Conservation (phyloP, 2,329 filamentous ascomycete genomes). For the Apiospora arundinis region DNA sequence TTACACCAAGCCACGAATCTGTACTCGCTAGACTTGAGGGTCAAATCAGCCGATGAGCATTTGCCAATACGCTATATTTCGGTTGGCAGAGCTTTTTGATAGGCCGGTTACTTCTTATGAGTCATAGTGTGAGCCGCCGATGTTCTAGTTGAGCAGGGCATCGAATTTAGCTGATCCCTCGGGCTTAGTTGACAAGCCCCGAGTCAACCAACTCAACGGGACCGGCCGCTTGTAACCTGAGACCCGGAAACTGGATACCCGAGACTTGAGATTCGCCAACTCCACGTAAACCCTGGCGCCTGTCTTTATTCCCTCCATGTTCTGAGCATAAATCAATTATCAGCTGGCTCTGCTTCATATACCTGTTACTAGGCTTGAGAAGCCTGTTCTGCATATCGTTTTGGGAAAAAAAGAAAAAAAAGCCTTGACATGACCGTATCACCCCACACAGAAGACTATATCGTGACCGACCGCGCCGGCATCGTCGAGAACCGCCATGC, state of each 20-base stretch:
- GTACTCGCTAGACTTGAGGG: too few relatives aligned
- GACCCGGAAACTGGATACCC: not conserved
- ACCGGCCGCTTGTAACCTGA: not conserved
- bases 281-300: not conserved
- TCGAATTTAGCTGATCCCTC: not conserved
- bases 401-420: not conserved
- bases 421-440: not conserved
- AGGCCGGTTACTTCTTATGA: not conserved
- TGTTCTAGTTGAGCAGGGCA: not conserved
- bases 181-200: not conserved
- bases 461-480: slow-evolving; percentile 46
- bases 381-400: not conserved
- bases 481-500: slow-evolving; percentile 51
- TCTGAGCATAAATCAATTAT: not conserved
- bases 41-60: too few relatives aligned
- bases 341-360: too few relatives aligned
- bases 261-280: not conserved
- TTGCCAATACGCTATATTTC: too few relatives aligned
- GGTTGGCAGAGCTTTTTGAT: too few relatives aligned
- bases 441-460: slow-evolving; percentile 32
- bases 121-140: not conserved
- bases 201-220: not conserved
- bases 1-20: too few relatives aligned
- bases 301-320: not conserved
- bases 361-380: not conserved